A percentile compares a stretch with the other conserved stretches of the same genome.
Conservation (phyloP, 129 eudicot genomes). For the Escallonia herrerae region DNA sequence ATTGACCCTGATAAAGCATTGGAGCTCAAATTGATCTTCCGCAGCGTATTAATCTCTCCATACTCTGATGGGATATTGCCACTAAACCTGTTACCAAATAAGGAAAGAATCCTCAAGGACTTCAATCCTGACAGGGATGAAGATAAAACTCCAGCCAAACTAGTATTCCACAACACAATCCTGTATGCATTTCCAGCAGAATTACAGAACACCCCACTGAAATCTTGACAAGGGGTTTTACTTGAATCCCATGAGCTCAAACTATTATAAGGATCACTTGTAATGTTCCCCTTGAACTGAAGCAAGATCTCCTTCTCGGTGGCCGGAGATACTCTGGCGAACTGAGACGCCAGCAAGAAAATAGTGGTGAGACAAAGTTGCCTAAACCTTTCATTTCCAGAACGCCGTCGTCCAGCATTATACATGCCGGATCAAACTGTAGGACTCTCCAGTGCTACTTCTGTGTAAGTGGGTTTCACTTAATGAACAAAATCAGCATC, state of each 20-base stretch:
- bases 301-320: conserved; percentile 85
- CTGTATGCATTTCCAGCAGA: conserved; percentile 66
- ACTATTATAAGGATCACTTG: conserved; percentile 69
- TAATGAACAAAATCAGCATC: background rate
- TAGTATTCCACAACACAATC: conserved; percentile 86
- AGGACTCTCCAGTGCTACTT: background rate
- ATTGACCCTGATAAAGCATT: conserved; percentile 82
- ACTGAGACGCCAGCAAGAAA: conserved; percentile 25
- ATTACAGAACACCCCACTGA: conserved; percentile 77
- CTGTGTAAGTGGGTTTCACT: conserved; percentile 14
- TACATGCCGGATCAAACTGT: conserved; percentile 20
- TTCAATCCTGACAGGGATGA: conserved; percentile 67
- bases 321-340: conserved; percentile 28
- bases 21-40: conserved; percentile 92
- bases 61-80: conserved; percentile 77
- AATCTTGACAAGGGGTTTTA: conserved; percentile 62
- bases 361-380: conserved; percentile 15
- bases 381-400: conserved; percentile 46
- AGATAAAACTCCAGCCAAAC: conserved; percentile 69
- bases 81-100: conserved; percentile 75
- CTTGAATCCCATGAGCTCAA: conserved; percentile 74
- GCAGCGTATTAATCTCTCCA: conserved; percentile 56
- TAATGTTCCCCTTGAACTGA: conserved; percentile 79
- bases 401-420: conserved; percentile 26
- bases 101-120: conserved; percentile 53